Percentiles rank a stretch among this genome's conserved stretches.
Conservation (phyloP, 2,329 filamentous ascomycete genomes). For the Stachybotrys elegans region DNA sequence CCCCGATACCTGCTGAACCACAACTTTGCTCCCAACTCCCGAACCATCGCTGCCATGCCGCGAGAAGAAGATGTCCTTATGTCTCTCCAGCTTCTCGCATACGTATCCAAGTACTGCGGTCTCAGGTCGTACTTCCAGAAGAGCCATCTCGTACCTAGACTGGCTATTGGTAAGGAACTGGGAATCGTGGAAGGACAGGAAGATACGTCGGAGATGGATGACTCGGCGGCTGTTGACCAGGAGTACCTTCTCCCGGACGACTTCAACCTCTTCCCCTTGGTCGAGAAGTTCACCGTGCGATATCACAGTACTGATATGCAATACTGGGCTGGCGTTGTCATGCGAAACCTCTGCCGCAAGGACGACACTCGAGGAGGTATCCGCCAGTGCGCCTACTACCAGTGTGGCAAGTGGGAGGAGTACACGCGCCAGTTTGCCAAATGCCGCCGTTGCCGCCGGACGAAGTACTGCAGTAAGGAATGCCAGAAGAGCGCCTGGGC, state of each 20-base stretch:
- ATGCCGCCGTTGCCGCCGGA: conserved; percentile 89
- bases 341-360: conserved; percentile 97
- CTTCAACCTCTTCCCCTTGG: conserved; percentile 96
- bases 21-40: conserved; percentile 61
- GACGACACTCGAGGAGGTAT: conserved; percentile 93
- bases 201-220: conserved; percentile 32
- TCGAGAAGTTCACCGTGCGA: conserved; percentile 96
- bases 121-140: conserved; percentile 91
- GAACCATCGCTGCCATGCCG: conserved; percentile 85
- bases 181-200: conserved; percentile 71
- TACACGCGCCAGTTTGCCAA: conserved; percentile 96
- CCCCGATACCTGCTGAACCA: conserved; percentile 77
- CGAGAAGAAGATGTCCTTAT: conserved; percentile 96
- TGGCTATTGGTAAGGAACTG: conserved; percentile 85
- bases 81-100: conserved; percentile 93
- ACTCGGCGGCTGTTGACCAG: conserved; percentile 65
- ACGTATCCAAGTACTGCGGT: conserved; percentile 98
- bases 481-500: conserved; percentile 99
- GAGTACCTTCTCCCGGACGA: conserved; percentile 91
- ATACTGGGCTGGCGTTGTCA: conserved; percentile 98
- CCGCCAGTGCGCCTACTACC: conserved; percentile 93
- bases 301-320: conserved; percentile 97
- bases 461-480: conserved; percentile 99
- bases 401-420: conserved; percentile 98
- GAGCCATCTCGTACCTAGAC: conserved; percentile 85